Evolutionary conservation across 2,329 filamentous ascomycete genomes (phyloP), one percentile per base, ranked within the genome.

Genomic region (Ophiostoma triangulosporum): DNA sequence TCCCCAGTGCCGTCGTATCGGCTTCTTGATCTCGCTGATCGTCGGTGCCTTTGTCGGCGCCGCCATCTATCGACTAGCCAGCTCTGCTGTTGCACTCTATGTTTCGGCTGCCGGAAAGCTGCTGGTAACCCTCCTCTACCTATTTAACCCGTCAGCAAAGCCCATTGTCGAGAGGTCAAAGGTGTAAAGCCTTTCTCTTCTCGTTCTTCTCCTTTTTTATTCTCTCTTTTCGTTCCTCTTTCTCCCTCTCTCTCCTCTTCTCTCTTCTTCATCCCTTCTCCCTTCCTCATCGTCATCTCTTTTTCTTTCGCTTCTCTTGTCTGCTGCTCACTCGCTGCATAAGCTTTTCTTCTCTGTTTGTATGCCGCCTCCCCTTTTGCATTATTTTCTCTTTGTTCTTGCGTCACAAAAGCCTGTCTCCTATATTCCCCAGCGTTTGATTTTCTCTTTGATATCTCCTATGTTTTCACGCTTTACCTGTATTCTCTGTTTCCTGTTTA

Each of bases 11-110:
- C 65, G 77, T 5, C 65, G 77, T 3, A 62, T 73, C 4, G 64
- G 69, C 35, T 81, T 81, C 57, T 63, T 81, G 43, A 17, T 68
- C 0, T 62, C 70, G 3, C 62, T 81, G 31, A 63, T 73, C 3
- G 62, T 68, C 1, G 77, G 78, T 0, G 70, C 70, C 7, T 68
- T 81, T 27, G 63, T 71, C 0, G 78, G 78, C 0, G 77, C 77
- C 1, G 69, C 68, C 20, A 70, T 76, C 46, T 77, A 72, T 58
- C 67, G 68, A 51, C 59, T 59, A 11, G 64, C 65, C 3, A 71
- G 73, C 11, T 73, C 71, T 8, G 62, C 70, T 17, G 64, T 67
- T 7, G 72, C 71, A 7, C 58, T 76, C 15, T 59, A 71, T 17
- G 62, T 75, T 2, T 72, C 69, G 3, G 73, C 64, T 0, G 66